A percentile compares a stretch with the other conserved stretches of the same genome.
phyloP scores from a whole-genome alignment of 2,329 filamentous ascomycete species.

The Exophiala calicioides region DNA sequence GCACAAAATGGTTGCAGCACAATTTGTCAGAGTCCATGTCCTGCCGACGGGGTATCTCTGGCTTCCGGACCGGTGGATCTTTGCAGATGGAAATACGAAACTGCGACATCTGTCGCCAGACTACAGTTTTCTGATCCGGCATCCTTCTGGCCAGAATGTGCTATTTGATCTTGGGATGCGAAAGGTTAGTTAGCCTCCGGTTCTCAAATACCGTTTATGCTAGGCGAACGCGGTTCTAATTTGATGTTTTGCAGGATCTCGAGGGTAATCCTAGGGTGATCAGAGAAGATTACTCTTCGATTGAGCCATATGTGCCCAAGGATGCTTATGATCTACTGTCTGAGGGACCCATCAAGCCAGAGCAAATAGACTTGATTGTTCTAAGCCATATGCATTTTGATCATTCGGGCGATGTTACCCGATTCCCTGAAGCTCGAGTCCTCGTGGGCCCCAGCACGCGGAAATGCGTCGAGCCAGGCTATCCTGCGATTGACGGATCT shows the following conservation, averaged over 20 bases:
- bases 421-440: constrained; percentile 51
- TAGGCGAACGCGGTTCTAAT: no score
- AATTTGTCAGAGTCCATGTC: constrained; percentile 8
- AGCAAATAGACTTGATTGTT: constrained; percentile 34
- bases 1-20: not conserved
- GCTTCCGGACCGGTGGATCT: constrained; percentile 14
- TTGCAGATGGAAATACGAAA: constrained; percentile 7
- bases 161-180: constrained; percentile 16
- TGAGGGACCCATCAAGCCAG: constrained; percentile 9
- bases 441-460: constrained; percentile 53
- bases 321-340: constrained; percentile 11
- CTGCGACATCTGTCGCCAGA: constrained; percentile 12
- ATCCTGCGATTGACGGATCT: constrained; percentile 42
- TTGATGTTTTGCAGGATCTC: constrained; percentile 5
- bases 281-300: constrained; percentile 11
- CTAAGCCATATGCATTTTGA: constrained; percentile 38
- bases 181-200: constrained; percentile 2
- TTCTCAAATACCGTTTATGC: no score
- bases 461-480: constrained; percentile 47
- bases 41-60: constrained; percentile 14
- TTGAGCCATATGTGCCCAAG: constrained; percentile 15
- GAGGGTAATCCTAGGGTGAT: constrained; percentile 15
- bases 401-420: constrained; percentile 53
- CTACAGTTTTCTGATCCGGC: constrained; percentile 13
- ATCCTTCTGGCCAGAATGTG: constrained; percentile 9